Conservation (phyloP, 73 alveolate genomes). For the Symbiodinium natans region DNA sequence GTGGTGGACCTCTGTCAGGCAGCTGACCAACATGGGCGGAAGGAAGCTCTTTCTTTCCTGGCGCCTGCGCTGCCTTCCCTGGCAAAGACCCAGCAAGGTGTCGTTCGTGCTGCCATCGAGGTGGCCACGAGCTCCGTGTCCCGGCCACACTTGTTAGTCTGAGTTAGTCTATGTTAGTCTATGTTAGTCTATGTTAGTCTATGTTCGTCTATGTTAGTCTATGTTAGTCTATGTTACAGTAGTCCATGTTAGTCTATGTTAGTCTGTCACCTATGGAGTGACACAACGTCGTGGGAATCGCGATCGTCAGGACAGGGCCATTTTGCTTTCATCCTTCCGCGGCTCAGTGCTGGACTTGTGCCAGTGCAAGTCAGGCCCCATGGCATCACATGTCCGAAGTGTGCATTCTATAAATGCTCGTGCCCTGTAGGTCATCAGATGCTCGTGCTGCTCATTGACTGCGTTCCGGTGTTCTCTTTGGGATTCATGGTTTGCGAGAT, state of each 20-base stretch:
- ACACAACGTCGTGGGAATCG: no score
- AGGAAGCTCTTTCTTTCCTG: conserved; percentile 24
- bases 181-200: no score
- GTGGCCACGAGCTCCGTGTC: conserved; percentile 62
- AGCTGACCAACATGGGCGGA: not conserved
- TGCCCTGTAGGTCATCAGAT: conserved; percentile 38
- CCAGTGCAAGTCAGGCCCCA: conserved; percentile 38
- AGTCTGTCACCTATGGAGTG: no score
- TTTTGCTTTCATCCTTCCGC: conserved; percentile 36
- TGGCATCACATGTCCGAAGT: not conserved
- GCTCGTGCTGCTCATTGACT: conserved; percentile 72
- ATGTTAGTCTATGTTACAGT: no score
- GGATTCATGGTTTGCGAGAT: conserved; percentile 76
- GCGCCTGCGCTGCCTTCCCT: conserved; percentile 19
- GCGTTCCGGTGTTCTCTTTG: conserved; percentile 92
- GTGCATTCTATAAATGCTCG: not conserved
- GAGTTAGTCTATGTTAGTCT: not conserved
- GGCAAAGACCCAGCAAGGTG: conserved; percentile 14
- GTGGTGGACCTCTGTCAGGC: conserved; percentile 1
- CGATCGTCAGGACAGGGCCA: conserved; percentile 41
- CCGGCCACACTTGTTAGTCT: not conserved
- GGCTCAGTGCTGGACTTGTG: conserved; percentile 72
- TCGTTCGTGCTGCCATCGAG: conserved; percentile 66
- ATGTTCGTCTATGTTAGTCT: no score
- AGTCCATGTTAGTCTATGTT: no score